These are phyloP conservation scores for Arachnomyces sp. DNA, from an alignment of 2,329 filamentous ascomycete species.

Conservation along the genomic window DNA sequence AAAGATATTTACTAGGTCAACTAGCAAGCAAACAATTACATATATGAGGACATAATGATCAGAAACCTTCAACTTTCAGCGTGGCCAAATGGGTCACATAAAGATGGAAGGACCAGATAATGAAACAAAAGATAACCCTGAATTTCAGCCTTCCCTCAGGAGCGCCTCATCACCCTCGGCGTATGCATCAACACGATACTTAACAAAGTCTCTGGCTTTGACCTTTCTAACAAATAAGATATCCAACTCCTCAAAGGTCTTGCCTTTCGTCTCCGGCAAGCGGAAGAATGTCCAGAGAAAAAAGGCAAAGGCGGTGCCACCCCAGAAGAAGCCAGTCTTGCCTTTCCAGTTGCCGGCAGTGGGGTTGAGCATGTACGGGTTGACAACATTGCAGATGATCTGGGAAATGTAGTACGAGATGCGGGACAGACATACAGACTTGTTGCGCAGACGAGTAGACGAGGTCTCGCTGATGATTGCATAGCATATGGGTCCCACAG, in stretches of 20 bases:
- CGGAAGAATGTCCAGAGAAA: slow-evolving; percentile 32
- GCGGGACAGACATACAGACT: slow-evolving; percentile 48
- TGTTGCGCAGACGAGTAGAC: slow-evolving; percentile 45
- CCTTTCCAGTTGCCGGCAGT: slow-evolving; percentile 31
- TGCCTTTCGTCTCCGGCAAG: slow-evolving; percentile 30
- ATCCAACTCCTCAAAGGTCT: slow-evolving; percentile 36
- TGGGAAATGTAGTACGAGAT: slow-evolving; percentile 42
- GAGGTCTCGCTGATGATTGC: slow-evolving; percentile 46
- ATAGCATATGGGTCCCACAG: slow-evolving; percentile 49
- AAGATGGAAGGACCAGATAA: too few relatives aligned
- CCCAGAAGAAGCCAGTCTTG: slow-evolving; percentile 37
- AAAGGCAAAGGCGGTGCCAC: slow-evolving; percentile 20
- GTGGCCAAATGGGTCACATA: too few relatives aligned
- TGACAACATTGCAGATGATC: slow-evolving; percentile 36
- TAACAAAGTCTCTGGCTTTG: slow-evolving; percentile 26
- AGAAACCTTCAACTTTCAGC: too few relatives aligned
- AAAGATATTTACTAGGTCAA: too few relatives aligned
- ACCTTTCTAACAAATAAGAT: slow-evolving; percentile 34
- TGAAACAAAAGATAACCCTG: too few relatives aligned
- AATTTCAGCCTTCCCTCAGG: too few relatives aligned
- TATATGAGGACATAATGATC: too few relatives aligned
- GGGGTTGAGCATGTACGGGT: slow-evolving; percentile 29
- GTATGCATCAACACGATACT: slow-evolving; percentile 15
- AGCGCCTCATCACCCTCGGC: slow-evolving; percentile 1
- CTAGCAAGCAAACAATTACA: too few relatives aligned